Percentiles rank a stretch among this genome's conserved stretches.
Conservation (phyloP, 805 yeast genomes). For the Metschnikowia henanensis region DNA sequence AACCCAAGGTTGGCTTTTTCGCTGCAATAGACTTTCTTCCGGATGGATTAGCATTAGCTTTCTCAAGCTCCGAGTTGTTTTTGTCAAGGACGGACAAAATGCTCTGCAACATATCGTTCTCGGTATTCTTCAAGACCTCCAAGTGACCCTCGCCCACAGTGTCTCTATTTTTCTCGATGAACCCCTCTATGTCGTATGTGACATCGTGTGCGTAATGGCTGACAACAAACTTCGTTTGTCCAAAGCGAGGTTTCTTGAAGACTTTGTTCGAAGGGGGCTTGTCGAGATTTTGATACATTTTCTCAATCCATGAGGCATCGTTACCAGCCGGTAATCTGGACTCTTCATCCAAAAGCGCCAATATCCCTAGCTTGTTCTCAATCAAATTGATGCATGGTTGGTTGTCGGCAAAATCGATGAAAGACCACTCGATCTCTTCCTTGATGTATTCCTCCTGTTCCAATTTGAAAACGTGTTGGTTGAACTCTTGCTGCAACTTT, state of each 20-base stretch:
- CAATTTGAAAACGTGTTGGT: constrained; percentile 94
- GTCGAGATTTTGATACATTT: constrained; percentile 82
- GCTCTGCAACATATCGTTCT: constrained; percentile 62
- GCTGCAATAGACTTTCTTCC: constrained; percentile 44
- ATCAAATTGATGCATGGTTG: constrained; percentile 95
- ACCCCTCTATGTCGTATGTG: constrained; percentile 87
- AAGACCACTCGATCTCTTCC: constrained; percentile 95
- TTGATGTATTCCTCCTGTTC: constrained; percentile 94
- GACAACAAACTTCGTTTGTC: constrained; percentile 86
- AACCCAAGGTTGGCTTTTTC: constrained; percentile 91
- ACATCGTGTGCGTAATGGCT: constrained; percentile 96
- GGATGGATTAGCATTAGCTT: constrained; percentile 33
- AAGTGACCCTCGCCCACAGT: constrained; percentile 96
- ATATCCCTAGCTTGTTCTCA: constrained; percentile 84
- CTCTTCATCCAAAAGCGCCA: constrained; percentile 91
- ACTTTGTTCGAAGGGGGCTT: constrained; percentile 73
- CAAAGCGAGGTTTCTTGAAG: constrained; percentile 92
- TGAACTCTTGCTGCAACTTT: constrained; percentile 95
- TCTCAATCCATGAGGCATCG: constrained; percentile 89
- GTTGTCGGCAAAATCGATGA: constrained; percentile 93
- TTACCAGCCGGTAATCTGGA: constrained; percentile 91
- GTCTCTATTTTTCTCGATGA: constrained; percentile 95
- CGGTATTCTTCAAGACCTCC: constrained; percentile 73
- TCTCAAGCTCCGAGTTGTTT: constrained; percentile 50
- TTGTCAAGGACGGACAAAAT: constrained; percentile 66